Evolutionary conservation across 352 stramenopile genomes (phyloP).

Genomic region (Globisporangium echinulatum): DNA sequence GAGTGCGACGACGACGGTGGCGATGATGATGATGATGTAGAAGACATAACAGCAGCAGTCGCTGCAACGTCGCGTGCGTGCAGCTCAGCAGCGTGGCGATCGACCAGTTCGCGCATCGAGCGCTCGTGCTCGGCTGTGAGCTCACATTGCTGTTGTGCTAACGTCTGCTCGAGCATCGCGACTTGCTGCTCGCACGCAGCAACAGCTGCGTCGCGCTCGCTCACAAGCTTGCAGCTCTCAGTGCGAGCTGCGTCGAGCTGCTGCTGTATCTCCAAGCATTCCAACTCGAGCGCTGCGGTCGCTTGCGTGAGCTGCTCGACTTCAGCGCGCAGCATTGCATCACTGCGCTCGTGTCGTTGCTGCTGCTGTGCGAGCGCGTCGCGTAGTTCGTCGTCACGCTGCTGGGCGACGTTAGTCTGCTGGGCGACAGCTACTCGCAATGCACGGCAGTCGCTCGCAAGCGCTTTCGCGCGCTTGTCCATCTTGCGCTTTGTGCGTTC

Average conservation of each 20-base stretch:
- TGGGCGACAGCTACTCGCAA: too few relatives aligned
- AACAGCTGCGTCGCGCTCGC: neutral
- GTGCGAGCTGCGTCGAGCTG: constrained; percentile 4
- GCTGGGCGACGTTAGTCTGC: too few relatives aligned
- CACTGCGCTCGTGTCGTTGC: constrained; percentile 10
- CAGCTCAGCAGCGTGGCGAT: constrained; percentile 35
- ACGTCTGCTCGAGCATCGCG: constrained; percentile 26
- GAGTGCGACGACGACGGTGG: neutral
- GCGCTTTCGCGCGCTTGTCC: constrained; percentile 22
- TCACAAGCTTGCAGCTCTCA: too few relatives aligned
- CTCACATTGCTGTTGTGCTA: constrained; percentile 22
- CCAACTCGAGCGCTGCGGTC: constrained; percentile 5
- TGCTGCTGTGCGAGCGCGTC: too few relatives aligned
- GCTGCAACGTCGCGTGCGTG: constrained; percentile 14
- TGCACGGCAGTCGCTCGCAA: constrained; percentile 20
- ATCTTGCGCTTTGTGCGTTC: constrained; percentile 36
- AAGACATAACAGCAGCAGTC: too few relatives aligned
- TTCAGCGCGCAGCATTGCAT: neutral
- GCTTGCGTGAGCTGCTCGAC: constrained; percentile 11
- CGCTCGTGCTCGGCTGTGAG: constrained; percentile 33
- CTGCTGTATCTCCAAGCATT: neutral
- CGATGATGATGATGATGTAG: neutral
- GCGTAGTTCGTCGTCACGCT: neutral
- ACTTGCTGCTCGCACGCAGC: constrained; percentile 17
- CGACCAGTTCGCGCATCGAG: constrained; percentile 27